Evolutionary conservation across 805 yeast genomes (phyloP), one percentile per base, ranked within the genome.

Genomic region (Myxozyma sirexii): DNA sequence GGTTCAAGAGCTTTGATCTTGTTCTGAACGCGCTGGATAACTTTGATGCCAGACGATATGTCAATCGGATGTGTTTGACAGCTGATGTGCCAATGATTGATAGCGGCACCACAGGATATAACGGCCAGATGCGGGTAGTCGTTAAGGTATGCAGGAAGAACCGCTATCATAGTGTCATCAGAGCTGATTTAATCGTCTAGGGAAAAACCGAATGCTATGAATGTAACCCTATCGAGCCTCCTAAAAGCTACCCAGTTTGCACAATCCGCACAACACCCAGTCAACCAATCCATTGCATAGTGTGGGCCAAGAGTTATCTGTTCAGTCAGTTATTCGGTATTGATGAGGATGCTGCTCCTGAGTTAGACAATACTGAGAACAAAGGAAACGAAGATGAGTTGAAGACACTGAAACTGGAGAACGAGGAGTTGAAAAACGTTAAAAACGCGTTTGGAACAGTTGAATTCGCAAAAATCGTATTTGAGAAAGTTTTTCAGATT

Each of bases 241-340:
- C 97, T 4, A 91, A 88, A 69, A 81, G 94, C 0, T 94, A 84
- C 72, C 97, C 99, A 0, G 97, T 94, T 1, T 94, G 99, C 72
- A 94, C 99, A 0, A 94, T 94, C 59, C 80, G 99, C 64, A 90
- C 97, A 4, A 94, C 99, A 0, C 99, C 99, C 0, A 89, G 97
- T 0, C 91, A 88, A 70, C 97, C 97, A 0, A 86, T 94, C 4
- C 99, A 94, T 71, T 91, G 97, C 72, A 86, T 94, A 26, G 96
- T 96, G 0, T 94, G 99, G 99, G 96, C 97, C 7, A 94, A 94
- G 71, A 90, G 88, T 67, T 96, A 90, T 70, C 75, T 94, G 53
- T 91, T 94, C 70, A 80, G 83, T 24, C 96, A 90, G 69, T 76
- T 94, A 38, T 93, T 91, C 37, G 80, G 79, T 26, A 70, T 71